phyloP scores from a whole-genome alignment of 805 yeast genomes.

The Nakazawaea ernobii region DNA sequence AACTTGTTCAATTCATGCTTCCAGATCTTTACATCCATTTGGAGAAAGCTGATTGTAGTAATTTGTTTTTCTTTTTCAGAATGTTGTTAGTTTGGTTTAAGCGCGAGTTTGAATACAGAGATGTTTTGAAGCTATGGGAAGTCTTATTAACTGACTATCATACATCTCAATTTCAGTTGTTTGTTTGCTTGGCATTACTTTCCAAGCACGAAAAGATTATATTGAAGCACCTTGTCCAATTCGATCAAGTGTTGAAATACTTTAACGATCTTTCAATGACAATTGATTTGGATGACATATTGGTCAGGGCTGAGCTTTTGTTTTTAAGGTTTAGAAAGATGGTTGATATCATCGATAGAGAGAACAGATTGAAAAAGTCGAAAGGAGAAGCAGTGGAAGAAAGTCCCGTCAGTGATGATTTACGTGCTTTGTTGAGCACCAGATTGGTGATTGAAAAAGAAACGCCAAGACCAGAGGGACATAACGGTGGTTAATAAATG shows the following conservation, averaged over 20 bases:
- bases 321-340: conserved; percentile 77
- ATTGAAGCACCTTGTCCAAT: conserved; percentile 62
- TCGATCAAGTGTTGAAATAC: conserved; percentile 89
- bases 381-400: conserved; percentile 17
- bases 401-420: conserved; percentile 39
- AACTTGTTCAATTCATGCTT: conserved; percentile 82
- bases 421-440: conserved; percentile 55
- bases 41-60: conserved; percentile 81
- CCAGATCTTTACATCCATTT: conserved; percentile 81
- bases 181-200: conserved; percentile 82
- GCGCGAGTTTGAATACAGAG: conserved; percentile 79
- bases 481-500: conserved; percentile 12
- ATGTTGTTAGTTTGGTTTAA: conserved; percentile 96
- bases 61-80: conserved; percentile 88
- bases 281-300: conserved; percentile 66
- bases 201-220: conserved; percentile 82
- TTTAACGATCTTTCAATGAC: conserved; percentile 85
- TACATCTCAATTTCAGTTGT: conserved; percentile 82
- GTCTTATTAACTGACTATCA: conserved; percentile 83
- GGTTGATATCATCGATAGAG: conserved; percentile 70
- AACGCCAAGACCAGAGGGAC: conserved; percentile 22
- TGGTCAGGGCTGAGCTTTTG: conserved; percentile 79
- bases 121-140: conserved; percentile 85
- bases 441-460: conserved; percentile 65
- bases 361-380: conserved; percentile 23